These are phyloP conservation scores for Pascua sp. DNA, from an alignment of 1,284 basidiomycete species.

Conservation along the genomic window DNA sequence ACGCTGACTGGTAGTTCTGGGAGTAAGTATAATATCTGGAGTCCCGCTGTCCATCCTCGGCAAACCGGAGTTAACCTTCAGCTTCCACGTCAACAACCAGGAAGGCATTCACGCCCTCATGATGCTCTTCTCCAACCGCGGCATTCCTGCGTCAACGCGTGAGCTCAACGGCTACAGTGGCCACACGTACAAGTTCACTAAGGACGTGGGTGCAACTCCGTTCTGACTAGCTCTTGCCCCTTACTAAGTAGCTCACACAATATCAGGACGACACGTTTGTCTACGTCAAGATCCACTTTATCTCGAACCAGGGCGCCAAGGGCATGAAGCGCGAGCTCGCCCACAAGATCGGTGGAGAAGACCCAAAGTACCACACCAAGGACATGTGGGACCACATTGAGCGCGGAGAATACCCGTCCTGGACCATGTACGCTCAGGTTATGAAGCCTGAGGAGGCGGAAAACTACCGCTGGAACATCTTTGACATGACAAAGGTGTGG, in stretches of 20 bases:
- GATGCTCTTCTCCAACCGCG: conserved; percentile 75
- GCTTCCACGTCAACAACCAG: conserved; percentile 52
- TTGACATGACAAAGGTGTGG: conserved; percentile 80
- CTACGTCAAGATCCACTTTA: conserved; percentile 84
- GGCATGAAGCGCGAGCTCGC: conserved; percentile 55
- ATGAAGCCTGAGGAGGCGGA: conserved; percentile 62
- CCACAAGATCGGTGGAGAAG: conserved; percentile 40
- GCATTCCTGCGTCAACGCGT: conserved; percentile 71
- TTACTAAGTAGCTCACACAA: not conserved
- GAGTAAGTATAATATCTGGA: conserved; percentile 55
- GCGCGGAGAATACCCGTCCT: conserved; percentile 64
- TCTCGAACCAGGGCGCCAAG: conserved; percentile 69
- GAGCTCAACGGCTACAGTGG: conserved; percentile 80
- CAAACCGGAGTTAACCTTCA: conserved; percentile 40
- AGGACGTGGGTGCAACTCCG: conserved; percentile 40
- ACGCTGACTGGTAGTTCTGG: conserved; percentile 57
- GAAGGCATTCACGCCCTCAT: conserved; percentile 68
- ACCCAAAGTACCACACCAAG: conserved; percentile 66
- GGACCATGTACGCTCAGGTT: conserved; percentile 72
- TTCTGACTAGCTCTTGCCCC: too few relatives aligned
- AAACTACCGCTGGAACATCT: conserved; percentile 60
- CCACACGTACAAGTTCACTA: conserved; percentile 53
- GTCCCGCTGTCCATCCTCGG: not conserved
- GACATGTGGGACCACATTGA: conserved; percentile 65
- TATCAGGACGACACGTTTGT: conserved; percentile 54